These are phyloP conservation scores for Ramaria sp. DNA, from an alignment of 768 basidiomycete species.

Conservation along the genomic window DNA sequence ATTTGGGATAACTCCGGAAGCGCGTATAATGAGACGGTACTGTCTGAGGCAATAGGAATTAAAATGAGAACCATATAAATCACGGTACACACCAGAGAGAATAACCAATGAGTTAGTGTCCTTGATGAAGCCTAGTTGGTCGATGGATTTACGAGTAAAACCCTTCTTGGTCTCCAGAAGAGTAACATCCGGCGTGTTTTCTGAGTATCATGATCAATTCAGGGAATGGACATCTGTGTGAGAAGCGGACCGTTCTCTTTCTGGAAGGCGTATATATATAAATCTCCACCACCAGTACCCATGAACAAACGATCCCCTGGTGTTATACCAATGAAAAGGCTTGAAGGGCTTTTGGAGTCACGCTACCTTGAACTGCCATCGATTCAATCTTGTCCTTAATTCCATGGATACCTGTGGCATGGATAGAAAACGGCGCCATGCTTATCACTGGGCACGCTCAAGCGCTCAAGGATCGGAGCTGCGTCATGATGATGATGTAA, in stretches of 20 bases:
- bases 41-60: conserved; percentile 36
- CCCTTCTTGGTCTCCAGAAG: conserved; percentile 58
- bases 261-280: conserved; percentile 41
- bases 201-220: not conserved
- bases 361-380: conserved; percentile 32
- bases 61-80: not conserved
- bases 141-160: conserved; percentile 61
- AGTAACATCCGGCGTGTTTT: conserved; percentile 27
- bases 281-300: conserved; percentile 45
- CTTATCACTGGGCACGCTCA: too few species aligned
- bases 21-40: conserved; percentile 61
- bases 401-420: conserved; percentile 20
- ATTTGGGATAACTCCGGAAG: conserved; percentile 63
- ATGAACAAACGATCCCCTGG: conserved; percentile 51
- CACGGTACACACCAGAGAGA: conserved; percentile 55
- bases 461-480: too few species aligned
- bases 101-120: conserved; percentile 80
- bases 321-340: not conserved
- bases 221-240: not conserved
- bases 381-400: conserved; percentile 43
- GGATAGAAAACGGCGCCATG: conserved; percentile 21
- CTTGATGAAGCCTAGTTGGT: conserved; percentile 78
- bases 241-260: conserved; percentile 17
- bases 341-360: not conserved
- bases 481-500: too few species aligned